These are phyloP conservation scores for Tubosaeta sp. DNA, from an alignment of 768 basidiomycete species.

Conservation along the genomic window DNA sequence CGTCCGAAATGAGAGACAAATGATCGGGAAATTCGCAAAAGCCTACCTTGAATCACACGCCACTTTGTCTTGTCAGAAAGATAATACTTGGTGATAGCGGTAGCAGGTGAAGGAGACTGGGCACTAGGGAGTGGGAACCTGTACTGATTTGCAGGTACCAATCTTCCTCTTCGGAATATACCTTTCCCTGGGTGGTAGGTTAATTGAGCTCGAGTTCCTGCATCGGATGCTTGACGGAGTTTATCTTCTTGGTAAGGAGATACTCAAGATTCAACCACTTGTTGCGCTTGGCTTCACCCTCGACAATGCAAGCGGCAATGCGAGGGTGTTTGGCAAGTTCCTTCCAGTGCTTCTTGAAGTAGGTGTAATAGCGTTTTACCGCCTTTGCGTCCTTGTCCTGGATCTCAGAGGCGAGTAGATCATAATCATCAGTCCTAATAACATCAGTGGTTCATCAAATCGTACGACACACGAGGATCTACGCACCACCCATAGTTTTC, in stretches of 20 bases:
- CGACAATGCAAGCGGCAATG: constrained; percentile 76
- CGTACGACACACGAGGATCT: background rate
- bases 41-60: constrained; percentile 2
- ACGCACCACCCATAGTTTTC: constrained; percentile 78
- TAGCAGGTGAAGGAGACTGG: background rate
- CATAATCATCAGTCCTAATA: constrained; percentile 61
- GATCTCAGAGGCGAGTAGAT: constrained; percentile 75
- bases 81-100: constrained; percentile 5
- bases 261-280: constrained; percentile 78
- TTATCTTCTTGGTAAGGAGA: constrained; percentile 78
- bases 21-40: no score
- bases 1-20: background rate
- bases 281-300: constrained; percentile 87
- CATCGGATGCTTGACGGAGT: constrained; percentile 84
- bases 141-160: constrained; percentile 59
- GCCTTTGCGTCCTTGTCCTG: constrained; percentile 79
- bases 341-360: constrained; percentile 88
- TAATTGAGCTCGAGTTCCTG: constrained; percentile 96
- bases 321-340: constrained; percentile 71
- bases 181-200: constrained; percentile 93
- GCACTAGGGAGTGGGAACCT: constrained; percentile 5
- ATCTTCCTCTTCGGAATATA: constrained; percentile 96
- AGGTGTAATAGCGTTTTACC: constrained; percentile 70
- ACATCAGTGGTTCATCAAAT: background rate
- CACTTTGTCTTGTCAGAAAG: constrained; percentile 4